Conservation (phyloP, 1,284 basidiomycete species). For the Stereum hirsutum region DNA sequence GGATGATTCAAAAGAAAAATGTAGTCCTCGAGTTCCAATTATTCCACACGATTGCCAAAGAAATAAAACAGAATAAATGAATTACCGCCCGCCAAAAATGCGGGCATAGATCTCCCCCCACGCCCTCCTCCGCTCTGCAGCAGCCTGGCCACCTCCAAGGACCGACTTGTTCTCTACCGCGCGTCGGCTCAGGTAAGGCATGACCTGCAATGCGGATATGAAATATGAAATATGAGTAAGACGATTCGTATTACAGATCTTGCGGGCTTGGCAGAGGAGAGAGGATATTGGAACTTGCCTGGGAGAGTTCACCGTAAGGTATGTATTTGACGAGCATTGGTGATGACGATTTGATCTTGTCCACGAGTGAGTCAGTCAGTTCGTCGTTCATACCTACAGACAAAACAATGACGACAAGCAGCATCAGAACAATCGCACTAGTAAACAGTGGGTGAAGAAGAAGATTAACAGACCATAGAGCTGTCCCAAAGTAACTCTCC, state of each 20-base stretch:
- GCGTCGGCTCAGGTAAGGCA: slow-evolving; percentile 58
- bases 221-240: not conserved
- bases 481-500: slow-evolving; percentile 73
- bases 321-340: slow-evolving; percentile 81
- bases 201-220: slow-evolving; percentile 29
- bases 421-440: not conserved
- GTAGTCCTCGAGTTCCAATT: too few species aligned
- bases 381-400: slow-evolving; percentile 35
- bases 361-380: slow-evolving; percentile 63
- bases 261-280: not conserved
- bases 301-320: slow-evolving; percentile 69
- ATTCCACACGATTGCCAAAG: too few species aligned
- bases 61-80: too few species aligned
- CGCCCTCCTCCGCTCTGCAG: slow-evolving; percentile 33
- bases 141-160: slow-evolving; percentile 43
- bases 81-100: too few species aligned
- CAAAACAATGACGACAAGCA: not conserved
- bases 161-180: slow-evolving; percentile 68
- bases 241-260: not conserved
- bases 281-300: too few species aligned
- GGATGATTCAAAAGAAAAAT: too few species aligned
- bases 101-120: slow-evolving; percentile 28
- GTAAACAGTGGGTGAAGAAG: too few species aligned
- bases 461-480: slow-evolving; percentile 61
- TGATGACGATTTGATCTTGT: slow-evolving; percentile 41